Evolutionary conservation across 1,284 basidiomycete genomes (phyloP).

Genomic region (Marasmius fiardii): DNA sequence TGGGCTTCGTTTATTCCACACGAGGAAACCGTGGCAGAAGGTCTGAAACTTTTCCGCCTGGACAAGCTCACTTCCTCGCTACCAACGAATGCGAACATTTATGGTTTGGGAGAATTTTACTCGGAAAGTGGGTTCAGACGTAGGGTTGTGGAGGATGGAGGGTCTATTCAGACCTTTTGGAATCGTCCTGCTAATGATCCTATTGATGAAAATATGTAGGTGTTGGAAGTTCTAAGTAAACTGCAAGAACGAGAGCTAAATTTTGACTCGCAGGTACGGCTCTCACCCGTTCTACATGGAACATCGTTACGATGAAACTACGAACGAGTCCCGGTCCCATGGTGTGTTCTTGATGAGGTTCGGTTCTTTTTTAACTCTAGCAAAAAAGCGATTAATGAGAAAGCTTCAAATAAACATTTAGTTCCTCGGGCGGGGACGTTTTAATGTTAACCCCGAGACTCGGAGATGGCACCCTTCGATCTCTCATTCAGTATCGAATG

Average conservation of each 20-base stretch:
- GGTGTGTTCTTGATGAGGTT: constrained; percentile 71
- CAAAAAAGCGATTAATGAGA: not conserved
- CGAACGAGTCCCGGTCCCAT: constrained; percentile 53
- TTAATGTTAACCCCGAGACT: constrained; percentile 55
- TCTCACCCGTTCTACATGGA: constrained; percentile 69
- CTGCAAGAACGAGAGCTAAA: not conserved
- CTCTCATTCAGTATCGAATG: constrained; percentile 61
- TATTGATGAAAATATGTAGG: constrained; percentile 58
- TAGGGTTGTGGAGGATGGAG: constrained; percentile 49
- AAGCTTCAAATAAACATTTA: constrained; percentile 14
- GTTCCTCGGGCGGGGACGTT: constrained; percentile 63
- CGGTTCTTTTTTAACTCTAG: not conserved
- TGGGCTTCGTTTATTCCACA: not conserved
- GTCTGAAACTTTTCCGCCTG: no score
- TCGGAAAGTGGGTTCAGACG: constrained; percentile 66
- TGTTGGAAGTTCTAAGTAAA: not conserved
- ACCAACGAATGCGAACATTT: constrained; percentile 68
- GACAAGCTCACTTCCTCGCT: constrained; percentile 64
- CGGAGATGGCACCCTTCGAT: constrained; percentile 42
- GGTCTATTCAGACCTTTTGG: constrained; percentile 73
- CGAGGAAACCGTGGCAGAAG: no score
- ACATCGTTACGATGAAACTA: constrained; percentile 50
- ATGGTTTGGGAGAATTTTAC: constrained; percentile 75
- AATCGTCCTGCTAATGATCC: constrained; percentile 60
- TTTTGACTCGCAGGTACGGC: constrained; percentile 50